A percentile compares a stretch with the other conserved stretches of the same genome.
These are phyloP conservation scores for Ogataea dorogensis DNA, from an alignment of 805 yeast species.

Conservation along the genomic window DNA sequence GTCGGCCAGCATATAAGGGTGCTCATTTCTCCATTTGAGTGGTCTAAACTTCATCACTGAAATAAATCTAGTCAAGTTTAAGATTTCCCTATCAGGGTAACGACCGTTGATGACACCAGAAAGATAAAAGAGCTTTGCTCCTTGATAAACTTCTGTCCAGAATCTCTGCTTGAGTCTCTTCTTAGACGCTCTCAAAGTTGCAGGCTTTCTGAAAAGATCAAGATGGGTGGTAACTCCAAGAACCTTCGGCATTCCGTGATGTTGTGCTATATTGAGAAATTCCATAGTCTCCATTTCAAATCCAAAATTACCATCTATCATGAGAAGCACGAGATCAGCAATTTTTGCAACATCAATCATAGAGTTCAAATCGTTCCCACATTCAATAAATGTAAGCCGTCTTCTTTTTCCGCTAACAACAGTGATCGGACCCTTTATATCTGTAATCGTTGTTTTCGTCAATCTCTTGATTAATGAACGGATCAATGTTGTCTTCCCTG, in stretches of 20 bases:
- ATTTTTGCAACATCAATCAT: conserved; percentile 96
- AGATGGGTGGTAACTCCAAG: conserved; percentile 94
- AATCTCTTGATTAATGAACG: conserved; percentile 83
- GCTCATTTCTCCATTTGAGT: conserved; percentile 98
- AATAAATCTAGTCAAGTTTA: conserved; percentile 87
- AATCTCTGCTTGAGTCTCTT: conserved; percentile 89
- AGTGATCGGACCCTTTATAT: conserved; percentile 93
- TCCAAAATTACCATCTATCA: conserved; percentile 97
- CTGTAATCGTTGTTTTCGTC: conserved; percentile 81
- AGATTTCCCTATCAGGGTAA: conserved; percentile 94
- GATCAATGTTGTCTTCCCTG: conserved; percentile 93
- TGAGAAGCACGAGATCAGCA: conserved; percentile 84
- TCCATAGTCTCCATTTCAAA: conserved; percentile 99
- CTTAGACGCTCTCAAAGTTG: conserved; percentile 87
- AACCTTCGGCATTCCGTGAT: conserved; percentile 98
- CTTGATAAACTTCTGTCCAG: conserved; percentile 99
- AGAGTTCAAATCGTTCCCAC: conserved; percentile 86
- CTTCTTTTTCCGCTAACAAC: conserved; percentile 94
- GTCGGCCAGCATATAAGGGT: conserved; percentile 89
- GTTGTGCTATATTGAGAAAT: conserved; percentile 91
- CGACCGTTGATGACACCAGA: conserved; percentile 97
- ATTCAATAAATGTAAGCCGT: conserved; percentile 89
- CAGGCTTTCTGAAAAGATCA: conserved; percentile 86
- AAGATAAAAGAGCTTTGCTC: conserved; percentile 91
- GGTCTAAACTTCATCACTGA: conserved; percentile 98